phyloP scores from a whole-genome alignment of 805 yeast genomes.

The Saccharomycopsis lassenensis region DNA sequence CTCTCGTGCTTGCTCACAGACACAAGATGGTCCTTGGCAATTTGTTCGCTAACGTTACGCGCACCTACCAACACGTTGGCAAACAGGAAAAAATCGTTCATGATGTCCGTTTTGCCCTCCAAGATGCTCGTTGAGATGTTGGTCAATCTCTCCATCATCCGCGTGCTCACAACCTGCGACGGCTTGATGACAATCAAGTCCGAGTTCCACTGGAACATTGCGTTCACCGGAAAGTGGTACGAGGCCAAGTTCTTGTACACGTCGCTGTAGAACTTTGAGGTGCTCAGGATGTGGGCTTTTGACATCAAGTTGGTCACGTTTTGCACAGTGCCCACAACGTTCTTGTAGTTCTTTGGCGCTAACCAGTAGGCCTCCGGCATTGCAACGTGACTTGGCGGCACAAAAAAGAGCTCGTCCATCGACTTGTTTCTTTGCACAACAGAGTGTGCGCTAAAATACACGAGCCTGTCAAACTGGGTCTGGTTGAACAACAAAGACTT shows the following conservation, averaged over 20 bases:
- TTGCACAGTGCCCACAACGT: too few species aligned
- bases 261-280: conserved; percentile 1
- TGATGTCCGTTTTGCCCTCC: conserved; percentile 2
- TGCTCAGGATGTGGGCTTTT: too few species aligned
- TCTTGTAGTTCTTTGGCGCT: too few species aligned
- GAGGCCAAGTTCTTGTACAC: background rate
- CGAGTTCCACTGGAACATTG: conserved; percentile 3
- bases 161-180: background rate
- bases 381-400: conserved; percentile 7
- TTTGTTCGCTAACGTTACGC: background rate
- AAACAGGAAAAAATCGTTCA: conserved; percentile 6
- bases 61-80: background rate
- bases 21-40: too few species aligned
- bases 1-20: too few species aligned
- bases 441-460: conserved; percentile 1
- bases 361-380: conserved; percentile 5
- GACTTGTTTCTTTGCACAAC: too few species aligned
- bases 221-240: background rate
- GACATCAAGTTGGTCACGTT: too few species aligned
- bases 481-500: conserved; percentile 5
- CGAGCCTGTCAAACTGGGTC: conserved; percentile 2
- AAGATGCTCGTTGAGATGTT: background rate
- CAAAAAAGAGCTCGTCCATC: conserved; percentile 5
- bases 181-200: conserved; percentile 6
- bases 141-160: too few species aligned